Evolutionary conservation across 164 flowering plant species (phyloP), one percentile per base, ranked within the genome.

Genomic region (Nymphaea thermarum): DNA sequence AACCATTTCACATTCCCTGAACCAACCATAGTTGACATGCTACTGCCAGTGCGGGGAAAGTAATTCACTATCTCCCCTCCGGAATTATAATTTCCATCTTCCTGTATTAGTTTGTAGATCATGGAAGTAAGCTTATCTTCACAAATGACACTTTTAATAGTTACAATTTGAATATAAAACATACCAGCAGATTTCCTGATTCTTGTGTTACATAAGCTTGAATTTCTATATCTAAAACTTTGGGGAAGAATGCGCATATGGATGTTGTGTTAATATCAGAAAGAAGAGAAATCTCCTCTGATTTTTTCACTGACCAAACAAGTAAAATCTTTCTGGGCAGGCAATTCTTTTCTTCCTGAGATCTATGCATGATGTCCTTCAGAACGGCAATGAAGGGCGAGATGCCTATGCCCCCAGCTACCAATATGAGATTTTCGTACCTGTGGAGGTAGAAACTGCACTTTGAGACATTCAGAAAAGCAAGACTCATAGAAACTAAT

Each of bases 371-470:
- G 67, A 93, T 78, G 74, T 93, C 98, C 60, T 86, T 86, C 75
- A 93, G 72, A 73, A 93, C 78, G 66, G 97, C 98, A n/a, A 91
- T 65, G 76, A 93, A 93, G 3, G 98, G 97, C 59, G 98, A 85
- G 66, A 93, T 83, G 17, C 98, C 98, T 66, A 91, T 91, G 44
- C 98, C 98, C 60, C 98, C 98, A 43, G 98, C 97, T 4, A 93
- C 93, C 74, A 93, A 71, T 62, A 93, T 73, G 43, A 91, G 88
- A 75, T 88, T 81, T 71, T 85, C 89, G 65, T 91, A 91, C 87
- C 98, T 93, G 16, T 16, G 16, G 36, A 25, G 36, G 36, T 25
- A 25, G 36, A 25, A 25, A 25, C 36, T 25, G 36, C 36, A 25
- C 36, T 25, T 25, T 25, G 36, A 25, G 36, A 0, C 36, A 1